Percentiles rank a stretch among this genome's conserved stretches.
Conservation (phyloP, 2,329 filamentous ascomycete genomes). For the Alternaria viburni region DNA sequence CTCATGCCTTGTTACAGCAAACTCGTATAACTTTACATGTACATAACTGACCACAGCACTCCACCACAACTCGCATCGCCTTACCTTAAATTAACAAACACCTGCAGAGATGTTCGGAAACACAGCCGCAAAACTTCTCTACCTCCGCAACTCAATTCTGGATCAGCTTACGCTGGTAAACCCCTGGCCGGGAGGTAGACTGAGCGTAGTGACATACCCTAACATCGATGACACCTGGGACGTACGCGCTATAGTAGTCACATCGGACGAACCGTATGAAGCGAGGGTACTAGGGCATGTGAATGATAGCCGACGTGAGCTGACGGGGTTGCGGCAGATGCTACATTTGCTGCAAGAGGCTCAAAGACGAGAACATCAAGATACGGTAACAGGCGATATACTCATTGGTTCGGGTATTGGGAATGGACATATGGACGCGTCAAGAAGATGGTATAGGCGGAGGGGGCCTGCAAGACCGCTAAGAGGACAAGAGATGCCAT, state of each 20-base stretch:
- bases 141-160: neutral
- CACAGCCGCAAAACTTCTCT: neutral
- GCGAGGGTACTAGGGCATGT: neutral
- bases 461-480: neutral
- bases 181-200: neutral
- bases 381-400: neutral
- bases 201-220: neutral
- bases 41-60: neutral
- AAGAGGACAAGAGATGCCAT: neutral
- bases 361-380: neutral
- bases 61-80: neutral
- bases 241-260: neutral
- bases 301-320: neutral
- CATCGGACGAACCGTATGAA: neutral
- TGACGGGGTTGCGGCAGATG: neutral
- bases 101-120: neutral
- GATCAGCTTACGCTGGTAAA: neutral
- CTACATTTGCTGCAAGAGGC: neutral
- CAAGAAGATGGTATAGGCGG: fast-evolving
- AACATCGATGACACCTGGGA: neutral
- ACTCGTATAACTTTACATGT: neutral
- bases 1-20: neutral
- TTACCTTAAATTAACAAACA: neutral
- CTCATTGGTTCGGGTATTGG: neutral
- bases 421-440: neutral